phyloP scores from a whole-genome alignment of 2,329 filamentous ascomycete genomes.

The Polytolypa hystricis region DNA sequence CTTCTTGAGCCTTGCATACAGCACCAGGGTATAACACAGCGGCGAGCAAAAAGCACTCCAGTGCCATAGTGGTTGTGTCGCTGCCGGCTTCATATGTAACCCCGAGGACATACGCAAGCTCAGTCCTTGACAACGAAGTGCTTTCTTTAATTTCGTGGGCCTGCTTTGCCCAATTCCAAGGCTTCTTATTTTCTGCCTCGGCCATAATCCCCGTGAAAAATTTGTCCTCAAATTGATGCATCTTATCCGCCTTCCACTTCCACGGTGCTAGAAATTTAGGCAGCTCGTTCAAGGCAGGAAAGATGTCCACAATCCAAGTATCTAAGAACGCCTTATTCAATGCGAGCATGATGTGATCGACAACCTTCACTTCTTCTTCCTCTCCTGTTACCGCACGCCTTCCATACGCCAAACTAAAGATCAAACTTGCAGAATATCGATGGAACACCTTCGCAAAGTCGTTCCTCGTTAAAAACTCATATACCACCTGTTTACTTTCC shows the following conservation, averaged over 20 bases:
- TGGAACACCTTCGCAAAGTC: conserved; percentile 8
- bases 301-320: conserved; percentile 3
- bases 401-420: conserved; percentile 13
- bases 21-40: conserved; percentile 37
- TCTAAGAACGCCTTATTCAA: conserved; percentile 20
- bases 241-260: background rate
- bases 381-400: conserved; percentile 5
- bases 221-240: background rate
- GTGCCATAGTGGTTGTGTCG: conserved; percentile 40
- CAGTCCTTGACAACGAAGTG: background rate
- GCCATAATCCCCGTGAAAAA: background rate
- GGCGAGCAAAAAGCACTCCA: conserved; percentile 40
- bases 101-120: background rate
- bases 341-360: conserved; percentile 21
- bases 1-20: conserved; percentile 36
- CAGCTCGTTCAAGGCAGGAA: conserved; percentile 7
- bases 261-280: conserved; percentile 4
- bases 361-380: conserved; percentile 3
- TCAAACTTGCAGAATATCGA: conserved; percentile 8
- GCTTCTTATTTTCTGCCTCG: background rate
- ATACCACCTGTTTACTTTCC: conserved; percentile 10
- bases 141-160: background rate
- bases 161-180: background rate
- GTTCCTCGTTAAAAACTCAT: conserved; percentile 8
- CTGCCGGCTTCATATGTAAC: conserved; percentile 34